Conservation (phyloP, 257 asterid species). For the Cordia subcordata region DNA sequence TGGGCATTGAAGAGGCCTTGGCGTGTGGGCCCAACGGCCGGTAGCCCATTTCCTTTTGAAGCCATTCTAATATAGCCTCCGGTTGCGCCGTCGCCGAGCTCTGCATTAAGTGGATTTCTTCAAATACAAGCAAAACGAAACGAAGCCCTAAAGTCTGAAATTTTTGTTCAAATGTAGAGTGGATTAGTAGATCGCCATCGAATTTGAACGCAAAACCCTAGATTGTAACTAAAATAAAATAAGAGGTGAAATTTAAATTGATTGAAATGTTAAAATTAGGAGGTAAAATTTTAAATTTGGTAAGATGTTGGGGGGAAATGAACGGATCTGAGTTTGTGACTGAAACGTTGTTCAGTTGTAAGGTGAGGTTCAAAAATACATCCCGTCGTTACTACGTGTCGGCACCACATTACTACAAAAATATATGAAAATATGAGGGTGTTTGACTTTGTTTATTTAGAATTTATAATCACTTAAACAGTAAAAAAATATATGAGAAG, state of each 20-base stretch:
- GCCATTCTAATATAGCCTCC: constrained; percentile 87
- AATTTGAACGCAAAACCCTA: neutral
- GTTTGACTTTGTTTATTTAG: no score
- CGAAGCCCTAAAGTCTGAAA: neutral
- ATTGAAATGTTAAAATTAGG: neutral
- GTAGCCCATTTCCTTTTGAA: constrained; percentile 90
- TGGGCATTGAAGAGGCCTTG: constrained; percentile 56
- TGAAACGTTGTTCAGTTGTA: neutral
- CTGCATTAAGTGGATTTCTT: constrained; percentile 34
- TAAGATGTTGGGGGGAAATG: neutral
- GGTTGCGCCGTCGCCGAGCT: constrained; percentile 61
- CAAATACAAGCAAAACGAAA: neutral
- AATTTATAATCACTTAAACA: no score
- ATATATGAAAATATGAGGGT: no score
- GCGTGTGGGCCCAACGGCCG: constrained; percentile 80
- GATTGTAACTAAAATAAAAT: neutral
- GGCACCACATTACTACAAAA: no score
- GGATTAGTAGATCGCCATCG: neutral
- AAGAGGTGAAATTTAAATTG: neutral
- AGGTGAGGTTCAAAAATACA: no score
- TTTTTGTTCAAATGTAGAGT: neutral
- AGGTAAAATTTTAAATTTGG: neutral
- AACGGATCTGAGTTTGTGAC: neutral
- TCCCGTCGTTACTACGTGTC: no score
- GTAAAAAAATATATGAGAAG: no score